Evolutionary conservation across 257 asterid species (phyloP).

Genomic region (Hygrophila difformis): DNA sequence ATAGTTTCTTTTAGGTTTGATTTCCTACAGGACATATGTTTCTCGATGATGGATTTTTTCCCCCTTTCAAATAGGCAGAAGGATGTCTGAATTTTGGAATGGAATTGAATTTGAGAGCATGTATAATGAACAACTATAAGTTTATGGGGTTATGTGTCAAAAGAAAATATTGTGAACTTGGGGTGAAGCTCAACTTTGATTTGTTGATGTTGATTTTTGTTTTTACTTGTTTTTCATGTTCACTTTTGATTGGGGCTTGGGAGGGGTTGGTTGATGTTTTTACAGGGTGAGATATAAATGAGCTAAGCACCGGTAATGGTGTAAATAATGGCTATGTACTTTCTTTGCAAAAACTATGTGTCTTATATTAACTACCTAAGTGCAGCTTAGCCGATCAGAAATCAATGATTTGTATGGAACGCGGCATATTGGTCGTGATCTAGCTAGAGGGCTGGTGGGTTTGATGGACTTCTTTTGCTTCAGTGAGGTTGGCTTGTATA

Average conservation of each 20-base stretch:
- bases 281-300: not conserved
- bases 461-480: conserved; percentile 98
- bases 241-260: too few relatives aligned
- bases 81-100: conserved; percentile 1
- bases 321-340: not conserved
- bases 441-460: conserved; percentile 74
- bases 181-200: not conserved
- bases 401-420: conserved; percentile 75
- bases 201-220: not conserved
- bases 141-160: too few relatives aligned
- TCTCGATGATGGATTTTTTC: not conserved
- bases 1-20: conserved; percentile 4
- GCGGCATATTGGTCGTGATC: conserved; percentile 89
- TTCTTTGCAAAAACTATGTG: not conserved
- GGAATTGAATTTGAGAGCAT: not conserved
- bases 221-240: not conserved
- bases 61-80: not conserved
- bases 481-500: too few relatives aligned
- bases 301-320: not conserved
- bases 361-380: conserved; percentile 8
- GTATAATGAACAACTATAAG: too few relatives aligned
- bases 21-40: not conserved
- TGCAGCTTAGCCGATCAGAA: conserved; percentile 75
- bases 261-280: not conserved
- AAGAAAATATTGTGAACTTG: too few relatives aligned